A percentile compares a stretch with the other conserved stretches of the same genome.
Evolutionary conservation across 257 asterid species (phyloP).

Genomic region (Echium plantagineum): DNA sequence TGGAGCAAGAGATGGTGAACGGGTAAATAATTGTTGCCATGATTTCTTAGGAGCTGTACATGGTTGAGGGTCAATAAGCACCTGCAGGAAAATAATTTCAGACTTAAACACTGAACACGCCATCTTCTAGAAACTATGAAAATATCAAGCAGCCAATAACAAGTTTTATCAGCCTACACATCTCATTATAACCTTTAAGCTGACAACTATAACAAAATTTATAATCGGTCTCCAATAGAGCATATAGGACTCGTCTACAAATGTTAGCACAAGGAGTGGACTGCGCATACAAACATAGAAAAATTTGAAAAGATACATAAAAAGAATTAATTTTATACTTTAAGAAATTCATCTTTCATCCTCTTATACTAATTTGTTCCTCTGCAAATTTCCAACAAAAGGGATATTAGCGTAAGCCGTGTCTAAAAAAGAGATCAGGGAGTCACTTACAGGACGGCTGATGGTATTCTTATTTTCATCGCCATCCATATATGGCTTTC

Average conservation of each 20-base stretch:
- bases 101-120: neutral
- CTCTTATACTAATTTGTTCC: neutral
- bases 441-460: conserved; percentile 51
- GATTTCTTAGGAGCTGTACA: conserved; percentile 72
- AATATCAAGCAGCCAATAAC: neutral
- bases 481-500: conserved; percentile 41
- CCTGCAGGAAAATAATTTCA: conserved; percentile 35
- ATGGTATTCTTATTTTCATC: conserved; percentile 44
- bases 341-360: neutral
- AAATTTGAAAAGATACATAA: neutral
- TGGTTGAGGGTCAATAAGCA: conserved; percentile 52
- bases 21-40: conserved; percentile 90
- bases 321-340: neutral
- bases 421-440: neutral
- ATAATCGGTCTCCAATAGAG: neutral
- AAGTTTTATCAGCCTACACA: neutral
- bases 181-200: neutral
- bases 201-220: neutral
- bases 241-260: neutral
- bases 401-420: neutral
- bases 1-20: conserved; percentile 49
- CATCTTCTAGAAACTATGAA: neutral
- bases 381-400: neutral
- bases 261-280: neutral
- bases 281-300: neutral